These are phyloP conservation scores for Monosporascus sp. DNA, from an alignment of 2,329 filamentous ascomycete species.

Conservation along the genomic window DNA sequence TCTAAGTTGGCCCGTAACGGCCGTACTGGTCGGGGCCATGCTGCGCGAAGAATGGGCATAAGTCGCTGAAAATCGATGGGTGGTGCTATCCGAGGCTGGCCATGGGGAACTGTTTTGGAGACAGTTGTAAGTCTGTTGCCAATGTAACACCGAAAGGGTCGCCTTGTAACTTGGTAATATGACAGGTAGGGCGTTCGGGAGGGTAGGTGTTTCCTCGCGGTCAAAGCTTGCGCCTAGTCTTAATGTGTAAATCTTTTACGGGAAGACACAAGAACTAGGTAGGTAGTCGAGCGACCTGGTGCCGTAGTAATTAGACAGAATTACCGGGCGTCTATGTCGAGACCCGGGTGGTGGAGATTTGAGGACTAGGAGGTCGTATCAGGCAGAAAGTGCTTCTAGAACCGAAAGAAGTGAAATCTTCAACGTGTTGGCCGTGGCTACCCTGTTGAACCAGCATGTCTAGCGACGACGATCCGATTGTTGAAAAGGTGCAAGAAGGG, in stretches of 20 bases:
- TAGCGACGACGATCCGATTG: conserved; percentile 1
- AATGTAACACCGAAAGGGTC: conserved; percentile 1
- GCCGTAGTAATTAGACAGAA: neutral
- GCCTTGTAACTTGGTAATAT: neutral
- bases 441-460: conserved; percentile 10
- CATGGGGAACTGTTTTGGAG: conserved; percentile 24
- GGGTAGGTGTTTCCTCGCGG: neutral
- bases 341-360: neutral
- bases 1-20: conserved; percentile 47
- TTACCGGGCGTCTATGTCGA: neutral
- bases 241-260: neutral
- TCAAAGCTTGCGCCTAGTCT: neutral
- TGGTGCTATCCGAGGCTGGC: conserved; percentile 23
- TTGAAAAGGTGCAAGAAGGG: conserved; percentile 1
- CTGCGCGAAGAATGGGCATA: conserved; percentile 9
- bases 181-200: neutral
- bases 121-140: neutral
- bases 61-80: conserved; percentile 6
- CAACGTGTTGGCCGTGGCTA: conserved; percentile 6
- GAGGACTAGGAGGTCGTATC: neutral
- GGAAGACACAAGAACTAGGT: neutral
- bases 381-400: neutral
- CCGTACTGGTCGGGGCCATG: conserved; percentile 49
- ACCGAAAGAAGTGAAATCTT: conserved; percentile 4
- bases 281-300: neutral